Evolutionary conservation across 2,329 filamentous ascomycete genomes (phyloP).

Genomic region (Helotiales sp.): DNA sequence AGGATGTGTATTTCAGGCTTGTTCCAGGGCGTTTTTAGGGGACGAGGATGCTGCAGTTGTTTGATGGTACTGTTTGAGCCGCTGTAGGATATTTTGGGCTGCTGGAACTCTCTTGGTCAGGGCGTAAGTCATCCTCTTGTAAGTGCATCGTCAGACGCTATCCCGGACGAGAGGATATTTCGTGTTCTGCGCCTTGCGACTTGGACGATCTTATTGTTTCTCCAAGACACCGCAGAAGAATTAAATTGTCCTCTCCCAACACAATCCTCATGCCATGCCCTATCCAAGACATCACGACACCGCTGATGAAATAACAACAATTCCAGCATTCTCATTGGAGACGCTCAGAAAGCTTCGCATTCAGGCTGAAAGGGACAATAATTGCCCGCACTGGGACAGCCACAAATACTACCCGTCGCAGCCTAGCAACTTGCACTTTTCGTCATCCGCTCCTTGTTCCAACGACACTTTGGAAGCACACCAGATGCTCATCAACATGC

Average conservation of each 20-base stretch:
- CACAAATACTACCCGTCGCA: neutral
- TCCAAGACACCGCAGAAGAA: no score
- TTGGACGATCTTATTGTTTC: neutral
- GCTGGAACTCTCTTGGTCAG: neutral
- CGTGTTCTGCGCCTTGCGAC: neutral
- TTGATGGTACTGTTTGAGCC: neutral
- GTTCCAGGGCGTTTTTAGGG: neutral
- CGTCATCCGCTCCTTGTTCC: neutral
- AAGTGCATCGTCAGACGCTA: no score
- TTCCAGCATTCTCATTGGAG: neutral
- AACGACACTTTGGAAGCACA: neutral
- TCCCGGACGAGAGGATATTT: no score
- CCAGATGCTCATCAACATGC: neutral
- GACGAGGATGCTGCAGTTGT: neutral
- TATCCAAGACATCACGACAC: neutral
- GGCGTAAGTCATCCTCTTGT: neutral
- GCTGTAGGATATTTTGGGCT: neutral
- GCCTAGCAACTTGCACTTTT: slow-evolving; percentile 7
- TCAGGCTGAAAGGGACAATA: slow-evolving; percentile 5
- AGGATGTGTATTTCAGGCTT: neutral
- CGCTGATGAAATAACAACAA: neutral
- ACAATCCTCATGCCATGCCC: neutral
- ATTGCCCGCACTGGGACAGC: slow-evolving; percentile 7
- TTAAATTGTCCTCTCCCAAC: no score
- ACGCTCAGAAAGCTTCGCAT: neutral